Evolutionary conservation across 2,329 filamentous ascomycete genomes (phyloP), one percentile per base, ranked within the genome.

Genomic region (Aspergillus neoniger): DNA sequence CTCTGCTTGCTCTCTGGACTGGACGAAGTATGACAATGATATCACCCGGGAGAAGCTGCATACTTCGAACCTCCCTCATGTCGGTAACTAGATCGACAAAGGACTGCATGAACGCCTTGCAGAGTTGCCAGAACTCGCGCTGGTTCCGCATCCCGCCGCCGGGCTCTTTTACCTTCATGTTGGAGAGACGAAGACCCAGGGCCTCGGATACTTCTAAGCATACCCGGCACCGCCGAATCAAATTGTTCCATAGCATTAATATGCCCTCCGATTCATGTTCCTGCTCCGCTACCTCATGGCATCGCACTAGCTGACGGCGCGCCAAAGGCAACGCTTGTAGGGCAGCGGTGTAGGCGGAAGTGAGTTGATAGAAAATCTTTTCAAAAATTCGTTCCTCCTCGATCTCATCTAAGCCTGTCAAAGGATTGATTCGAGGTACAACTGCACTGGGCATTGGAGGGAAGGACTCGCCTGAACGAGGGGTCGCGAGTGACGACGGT

Each of bases 341-440:
- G 28, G 92, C 88, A 52, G 91, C 81, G 52, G 92, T 90, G 19
- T 90, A 88, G 0, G 91, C 90, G 57, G 83, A 85, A 49, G 88
- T 87, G 23, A 96, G 80, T 49, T 90, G 89, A 36, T 92, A 72
- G 77, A 91, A 96, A 21, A 97, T 91, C 63, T 83, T 86, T 64
- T 96, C 93, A 66, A 96, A 96, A 28, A 88, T 84, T 15, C 85
- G 84, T 67, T 96, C 92, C 64, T 96, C 91, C 65, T 92, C 90
- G 2, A 84, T 85, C 59, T 86, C 83, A 50, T 85, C 83, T 53
- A 88, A 85, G 54, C 92, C 90, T 9, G 80, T 83, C 48, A 86
- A 74, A 7, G 81, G 78, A 50, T 81, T 82, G 47, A 83, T 82
- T 44, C 83, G 81, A 30, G 81, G 79, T 57, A 81, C 74, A 23